Evolutionary conservation across 2,329 filamentous ascomycete species (phyloP).

Genomic region (Phaeoacremonium minimum): DNA sequence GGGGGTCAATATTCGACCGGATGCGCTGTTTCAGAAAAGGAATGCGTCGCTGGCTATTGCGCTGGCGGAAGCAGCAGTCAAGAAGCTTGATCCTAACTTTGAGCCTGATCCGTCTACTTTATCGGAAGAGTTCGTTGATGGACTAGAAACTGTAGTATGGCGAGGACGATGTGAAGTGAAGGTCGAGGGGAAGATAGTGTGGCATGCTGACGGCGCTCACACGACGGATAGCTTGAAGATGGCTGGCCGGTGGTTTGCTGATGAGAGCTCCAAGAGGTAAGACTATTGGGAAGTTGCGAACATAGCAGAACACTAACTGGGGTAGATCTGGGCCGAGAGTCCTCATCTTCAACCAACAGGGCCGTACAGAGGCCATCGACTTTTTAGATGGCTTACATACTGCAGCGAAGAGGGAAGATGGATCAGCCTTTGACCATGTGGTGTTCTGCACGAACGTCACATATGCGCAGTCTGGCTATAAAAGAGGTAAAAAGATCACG

Average conservation of each 20-base stretch:
- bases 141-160: conserved; percentile 63
- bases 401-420: conserved; percentile 21
- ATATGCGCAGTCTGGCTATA: conserved; percentile 45
- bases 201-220: conserved; percentile 86
- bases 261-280: conserved; percentile 30
- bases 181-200: conserved; percentile 49
- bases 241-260: conserved; percentile 73
- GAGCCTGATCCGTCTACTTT: too few species aligned
- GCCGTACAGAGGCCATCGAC: conserved; percentile 46
- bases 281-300: conserved; percentile 61
- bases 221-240: conserved; percentile 78
- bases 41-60: conserved; percentile 55
- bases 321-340: conserved; percentile 35
- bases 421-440: conserved; percentile 60
- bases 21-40: conserved; percentile 48
- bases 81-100: neutral
- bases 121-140: conserved; percentile 55
- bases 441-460: conserved; percentile 28
- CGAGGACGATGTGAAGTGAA: conserved; percentile 73
- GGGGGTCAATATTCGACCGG: conserved; percentile 27
- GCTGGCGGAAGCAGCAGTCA: neutral
- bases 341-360: conserved; percentile 88
- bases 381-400: conserved; percentile 46
- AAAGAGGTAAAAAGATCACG: conserved; percentile 26
- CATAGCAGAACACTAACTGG: conserved; percentile 55